These are phyloP conservation scores for Nissolia schottii DNA, from an alignment of 306 rosid genomes.

Conservation along the genomic window DNA sequence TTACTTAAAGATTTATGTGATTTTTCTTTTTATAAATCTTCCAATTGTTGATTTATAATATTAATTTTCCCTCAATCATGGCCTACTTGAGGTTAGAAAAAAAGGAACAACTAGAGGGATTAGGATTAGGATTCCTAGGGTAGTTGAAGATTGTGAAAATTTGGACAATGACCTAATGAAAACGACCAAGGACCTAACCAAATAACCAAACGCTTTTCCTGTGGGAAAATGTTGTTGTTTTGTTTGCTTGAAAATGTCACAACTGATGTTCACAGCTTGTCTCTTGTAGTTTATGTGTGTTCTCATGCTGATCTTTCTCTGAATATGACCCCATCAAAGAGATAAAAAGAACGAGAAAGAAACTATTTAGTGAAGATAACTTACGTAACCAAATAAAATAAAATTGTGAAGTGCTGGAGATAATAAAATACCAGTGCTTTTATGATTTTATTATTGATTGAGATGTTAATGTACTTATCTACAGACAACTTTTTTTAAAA, in stretches of 20 bases:
- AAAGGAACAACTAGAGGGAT: not conserved
- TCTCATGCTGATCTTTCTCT: not conserved
- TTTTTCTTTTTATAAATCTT: not conserved
- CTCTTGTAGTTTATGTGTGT: not conserved
- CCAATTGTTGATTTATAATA: not conserved
- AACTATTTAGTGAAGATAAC: not conserved
- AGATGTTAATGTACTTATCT: too few relatives aligned
- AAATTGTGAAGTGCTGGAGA: not conserved
- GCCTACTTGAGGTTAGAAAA: not conserved
- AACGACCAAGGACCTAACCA: conserved; percentile 19
- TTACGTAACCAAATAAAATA: not conserved
- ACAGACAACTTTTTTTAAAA: too few relatives aligned
- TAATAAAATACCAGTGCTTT: too few relatives aligned
- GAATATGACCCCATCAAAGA: not conserved
- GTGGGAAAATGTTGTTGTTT: not conserved
- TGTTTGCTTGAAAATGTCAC: conserved; percentile 7
- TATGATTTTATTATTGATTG: too few relatives aligned
- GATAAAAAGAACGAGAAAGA: not conserved
- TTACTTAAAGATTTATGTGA: too few relatives aligned
- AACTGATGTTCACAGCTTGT: not conserved
- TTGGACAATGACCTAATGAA: not conserved
- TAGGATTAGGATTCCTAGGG: not conserved
- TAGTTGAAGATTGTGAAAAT: not conserved
- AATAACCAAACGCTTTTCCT: not conserved
- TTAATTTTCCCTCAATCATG: not conserved